Conservation (phyloP, 257 asterid species). For the Craterostigma plantagineum region DNA sequence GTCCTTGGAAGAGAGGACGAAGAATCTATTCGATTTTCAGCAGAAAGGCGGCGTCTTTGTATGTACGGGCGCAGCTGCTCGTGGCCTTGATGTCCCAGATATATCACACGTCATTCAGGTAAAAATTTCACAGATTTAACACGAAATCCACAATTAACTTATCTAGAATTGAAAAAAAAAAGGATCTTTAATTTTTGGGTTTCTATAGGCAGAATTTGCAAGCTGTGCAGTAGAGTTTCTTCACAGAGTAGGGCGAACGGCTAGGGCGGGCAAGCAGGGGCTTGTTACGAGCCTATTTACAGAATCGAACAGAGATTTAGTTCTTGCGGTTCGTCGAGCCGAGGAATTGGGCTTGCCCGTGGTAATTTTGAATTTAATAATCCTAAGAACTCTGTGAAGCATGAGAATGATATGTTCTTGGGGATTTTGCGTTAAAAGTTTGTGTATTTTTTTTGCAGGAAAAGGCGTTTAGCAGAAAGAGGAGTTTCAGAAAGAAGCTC, state of each 20-base stretch:
- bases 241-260: constrained; percentile 97
- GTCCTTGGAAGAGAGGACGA: constrained; percentile 62
- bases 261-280: constrained; percentile 88
- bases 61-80: constrained; percentile 97
- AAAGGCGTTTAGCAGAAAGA: constrained; percentile 84
- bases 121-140: too few species aligned
- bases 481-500: constrained; percentile 83
- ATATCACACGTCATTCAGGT: constrained; percentile 96
- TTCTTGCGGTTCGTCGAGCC: constrained; percentile 75
- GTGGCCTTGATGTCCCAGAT: constrained; percentile 84
- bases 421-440: neutral
- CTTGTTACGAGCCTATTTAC: constrained; percentile 71
- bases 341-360: constrained; percentile 52
- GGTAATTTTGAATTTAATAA: too few species aligned
- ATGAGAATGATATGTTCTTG: neutral
- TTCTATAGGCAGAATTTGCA: constrained; percentile 78
- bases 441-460: constrained; percentile 43
- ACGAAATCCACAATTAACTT: too few species aligned
- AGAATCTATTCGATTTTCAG: constrained; percentile 55
- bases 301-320: constrained; percentile 60
- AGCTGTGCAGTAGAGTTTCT: constrained; percentile 82
- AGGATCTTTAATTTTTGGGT: too few species aligned
- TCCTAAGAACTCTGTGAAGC: too few species aligned
- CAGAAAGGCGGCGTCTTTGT: constrained; percentile 87
- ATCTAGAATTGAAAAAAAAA: too few species aligned